Evolutionary conservation across 441 rosid genomes (phyloP), one percentile per base, ranked within the genome.

Genomic region (Croton laevigatus): DNA sequence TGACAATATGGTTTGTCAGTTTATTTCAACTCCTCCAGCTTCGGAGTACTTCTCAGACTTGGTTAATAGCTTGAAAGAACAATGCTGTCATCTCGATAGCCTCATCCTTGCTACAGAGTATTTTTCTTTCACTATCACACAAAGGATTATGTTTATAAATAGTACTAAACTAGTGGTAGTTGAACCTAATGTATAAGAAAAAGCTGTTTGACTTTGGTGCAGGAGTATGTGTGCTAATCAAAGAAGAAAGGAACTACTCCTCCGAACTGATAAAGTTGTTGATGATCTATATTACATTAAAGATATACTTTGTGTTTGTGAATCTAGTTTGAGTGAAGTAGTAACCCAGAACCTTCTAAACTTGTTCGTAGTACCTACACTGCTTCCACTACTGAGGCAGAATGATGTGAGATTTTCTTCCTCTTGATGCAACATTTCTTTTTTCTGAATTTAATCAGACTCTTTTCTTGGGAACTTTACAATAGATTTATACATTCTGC

Each of bases 221-320:
- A 88, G 93, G 72, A 84, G 79, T 70, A 74, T 36, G 22, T 53
- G 65, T 68, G 68, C 64, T 74, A 42, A 53, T 66, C 75, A 74
- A 68, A 80, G 71, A 76, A 79, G 70, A 71, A 78, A 73, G 66
- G 75, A 75, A 57, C 69, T 89, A 52, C 81, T 80, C 71, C 55
- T 78, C 65, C 82, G 82, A 75, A 73, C 86, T 65, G 91, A 89
- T 74, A 83, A 85, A 80, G 73, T 88, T 65, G 78, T 78, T 59
- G 96, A 89, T 65, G 91, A 89, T 70, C 80, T 89, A 27, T 89
- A 86, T 85, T 88, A 88, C 80, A 80, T 85, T 27, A 88, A 88
- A 83, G 96, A 89, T 81, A 76, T 88, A 65, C 78, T 86, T 65
- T 80, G 72, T 27, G 78, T 88, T 77, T 88, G 86, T 2, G 81